These are phyloP conservation scores for Cystofilobasidium macerans DNA, from an alignment of 768 basidiomycete species.

Conservation along the genomic window DNA sequence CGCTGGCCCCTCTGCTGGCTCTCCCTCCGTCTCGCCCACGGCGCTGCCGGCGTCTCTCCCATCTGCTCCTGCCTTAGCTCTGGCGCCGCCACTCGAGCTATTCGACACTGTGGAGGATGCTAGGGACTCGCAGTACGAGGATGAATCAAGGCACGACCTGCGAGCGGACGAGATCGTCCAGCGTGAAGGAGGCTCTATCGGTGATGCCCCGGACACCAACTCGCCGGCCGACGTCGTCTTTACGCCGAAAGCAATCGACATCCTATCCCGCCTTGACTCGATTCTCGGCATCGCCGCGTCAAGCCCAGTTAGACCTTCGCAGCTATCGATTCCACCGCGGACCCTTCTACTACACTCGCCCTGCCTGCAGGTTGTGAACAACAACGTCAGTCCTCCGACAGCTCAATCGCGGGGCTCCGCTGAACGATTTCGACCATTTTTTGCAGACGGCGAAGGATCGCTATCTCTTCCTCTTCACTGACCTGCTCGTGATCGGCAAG, in stretches of 20 bases:
- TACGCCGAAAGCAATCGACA: constrained; percentile 28
- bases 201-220: not conserved
- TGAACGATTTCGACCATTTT: constrained; percentile 5
- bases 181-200: no score
- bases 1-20: not conserved
- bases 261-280: constrained; percentile 33
- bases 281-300: constrained; percentile 33
- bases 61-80: not conserved
- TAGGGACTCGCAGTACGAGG: no score
- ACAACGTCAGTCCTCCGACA: constrained; percentile 37
- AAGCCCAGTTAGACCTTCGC: constrained; percentile 42
- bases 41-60: not conserved
- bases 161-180: no score
- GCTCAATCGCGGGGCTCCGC: not conserved
- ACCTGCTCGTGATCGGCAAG: constrained; percentile 86
- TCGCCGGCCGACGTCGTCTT: not conserved
- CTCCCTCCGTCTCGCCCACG: not conserved
- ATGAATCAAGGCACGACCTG: no score
- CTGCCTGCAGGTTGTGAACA: constrained; percentile 85
- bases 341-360: constrained; percentile 73
- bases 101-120: not conserved
- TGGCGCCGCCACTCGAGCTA: not conserved
- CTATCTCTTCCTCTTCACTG: constrained; percentile 92
- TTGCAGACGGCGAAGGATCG: constrained; percentile 84
- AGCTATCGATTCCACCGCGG: constrained; percentile 74